A percentile compares a stretch with the other conserved stretches of the same genome.
phyloP scores from a whole-genome alignment of 2,329 filamentous ascomycete species.

The Cordyceps sp. region DNA sequence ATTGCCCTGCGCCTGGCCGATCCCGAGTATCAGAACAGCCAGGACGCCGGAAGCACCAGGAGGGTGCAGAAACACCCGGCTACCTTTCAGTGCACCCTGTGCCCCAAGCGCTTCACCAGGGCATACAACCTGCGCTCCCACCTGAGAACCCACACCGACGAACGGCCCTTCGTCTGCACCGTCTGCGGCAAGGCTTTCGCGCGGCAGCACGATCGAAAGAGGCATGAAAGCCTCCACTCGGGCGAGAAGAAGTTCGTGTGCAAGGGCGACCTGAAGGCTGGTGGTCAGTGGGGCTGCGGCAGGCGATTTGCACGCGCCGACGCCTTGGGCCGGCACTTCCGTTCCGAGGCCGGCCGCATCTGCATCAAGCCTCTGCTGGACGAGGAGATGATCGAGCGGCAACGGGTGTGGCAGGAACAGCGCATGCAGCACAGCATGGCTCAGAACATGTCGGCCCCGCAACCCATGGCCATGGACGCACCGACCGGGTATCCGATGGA shows the following conservation, averaged over 20 bases:
- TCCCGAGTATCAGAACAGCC: slow-evolving; percentile 60
- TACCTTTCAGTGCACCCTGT: slow-evolving; percentile 87
- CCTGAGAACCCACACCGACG: slow-evolving; percentile 88
- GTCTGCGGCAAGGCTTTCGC: slow-evolving; percentile 96
- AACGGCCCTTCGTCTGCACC: slow-evolving; percentile 91
- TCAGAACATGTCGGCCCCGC: slow-evolving; percentile 40
- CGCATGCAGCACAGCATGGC: slow-evolving; percentile 48
- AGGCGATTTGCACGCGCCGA: slow-evolving; percentile 89
- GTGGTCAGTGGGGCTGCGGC: slow-evolving; percentile 81
- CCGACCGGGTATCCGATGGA: slow-evolving; percentile 42
- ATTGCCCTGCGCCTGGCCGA: slow-evolving; percentile 86
- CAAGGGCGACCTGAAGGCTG: slow-evolving; percentile 72
- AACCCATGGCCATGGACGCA: slow-evolving; percentile 40
- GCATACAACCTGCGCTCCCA: slow-evolving; percentile 95
- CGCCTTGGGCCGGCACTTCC: slow-evolving; percentile 84
- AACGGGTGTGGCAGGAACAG: slow-evolving; percentile 59
- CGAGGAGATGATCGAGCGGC: slow-evolving; percentile 74
- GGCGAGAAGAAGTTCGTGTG: slow-evolving; percentile 99
- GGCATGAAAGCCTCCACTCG: slow-evolving; percentile 88
- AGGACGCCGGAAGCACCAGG: slow-evolving; percentile 46
- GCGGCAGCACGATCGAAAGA: slow-evolving; percentile 90
- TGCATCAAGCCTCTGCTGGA: slow-evolving; percentile 97
- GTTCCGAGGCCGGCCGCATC: slow-evolving; percentile 84
- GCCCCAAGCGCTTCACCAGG: slow-evolving; percentile 88
- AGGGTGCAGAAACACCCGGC: slow-evolving; percentile 95